Evolutionary conservation across 176 grass and related monocot species (phyloP).

Genomic region (Phoenix dactylifera): DNA sequence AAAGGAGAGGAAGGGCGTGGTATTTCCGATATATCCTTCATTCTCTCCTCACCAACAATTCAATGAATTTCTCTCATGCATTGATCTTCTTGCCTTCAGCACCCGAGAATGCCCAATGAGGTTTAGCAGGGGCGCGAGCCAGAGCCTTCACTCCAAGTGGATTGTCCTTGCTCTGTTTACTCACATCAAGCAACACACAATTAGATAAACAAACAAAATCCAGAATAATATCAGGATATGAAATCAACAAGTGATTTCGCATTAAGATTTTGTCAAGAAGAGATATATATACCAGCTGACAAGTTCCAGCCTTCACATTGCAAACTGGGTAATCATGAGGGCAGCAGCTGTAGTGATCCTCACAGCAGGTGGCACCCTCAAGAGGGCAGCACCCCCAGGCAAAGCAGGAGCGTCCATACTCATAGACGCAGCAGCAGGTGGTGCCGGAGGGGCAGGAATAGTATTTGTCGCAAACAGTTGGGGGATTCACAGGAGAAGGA

Average conservation of each 20-base stretch:
- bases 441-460: constrained; percentile 2
- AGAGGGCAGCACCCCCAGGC: constrained; percentile 16
- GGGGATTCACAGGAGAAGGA: constrained; percentile 9
- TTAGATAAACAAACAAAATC: too few relatives aligned
- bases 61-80: not conserved
- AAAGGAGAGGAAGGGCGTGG: too few relatives aligned
- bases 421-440: constrained; percentile 16
- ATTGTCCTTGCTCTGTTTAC: constrained; percentile 11
- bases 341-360: constrained; percentile 18
- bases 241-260: too few relatives aligned
- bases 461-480: not conserved
- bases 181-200: not conserved
- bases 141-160: constrained; percentile 17
- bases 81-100: not conserved
- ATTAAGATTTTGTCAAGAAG: not conserved
- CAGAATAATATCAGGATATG: too few relatives aligned
- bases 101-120: not conserved
- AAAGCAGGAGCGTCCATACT: constrained; percentile 2
- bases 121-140: not conserved
- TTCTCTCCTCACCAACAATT: too few relatives aligned
- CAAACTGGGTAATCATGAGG: constrained; percentile 12
- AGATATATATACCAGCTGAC: not conserved
- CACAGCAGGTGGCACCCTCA: constrained; percentile 10
- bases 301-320: constrained; percentile 10
- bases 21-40: too few relatives aligned